A percentile compares a stretch with the other conserved stretches of the same genome.
Conservation (phyloP, 1,284 basidiomycete species). For the Ceratobasidium sp. region DNA sequence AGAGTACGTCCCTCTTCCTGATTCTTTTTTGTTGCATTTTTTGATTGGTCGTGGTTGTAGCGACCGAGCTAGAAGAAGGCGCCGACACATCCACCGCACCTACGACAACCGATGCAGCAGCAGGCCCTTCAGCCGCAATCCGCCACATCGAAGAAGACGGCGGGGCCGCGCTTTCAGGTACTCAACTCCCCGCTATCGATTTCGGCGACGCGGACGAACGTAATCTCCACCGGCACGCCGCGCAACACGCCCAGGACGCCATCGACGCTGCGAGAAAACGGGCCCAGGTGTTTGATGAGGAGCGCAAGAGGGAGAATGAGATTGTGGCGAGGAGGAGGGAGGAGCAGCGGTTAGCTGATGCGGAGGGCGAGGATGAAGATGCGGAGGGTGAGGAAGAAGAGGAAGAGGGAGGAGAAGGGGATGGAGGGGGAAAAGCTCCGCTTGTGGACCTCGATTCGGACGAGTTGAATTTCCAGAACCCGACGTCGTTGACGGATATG, state of each 20-base stretch:
- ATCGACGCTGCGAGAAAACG: slow-evolving; percentile 85
- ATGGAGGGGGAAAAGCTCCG: slow-evolving; percentile 57
- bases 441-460: slow-evolving; percentile 90
- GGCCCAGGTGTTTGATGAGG: slow-evolving; percentile 87
- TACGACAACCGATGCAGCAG: slow-evolving; percentile 36
- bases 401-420: background rate
- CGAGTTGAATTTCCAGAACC: slow-evolving; percentile 99
- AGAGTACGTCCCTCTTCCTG: slow-evolving; percentile 23
- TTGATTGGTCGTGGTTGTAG: too few relatives aligned
- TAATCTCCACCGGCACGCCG: slow-evolving; percentile 91
- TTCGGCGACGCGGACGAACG: slow-evolving; percentile 82
- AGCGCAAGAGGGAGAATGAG: slow-evolving; percentile 80
- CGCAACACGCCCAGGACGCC: slow-evolving; percentile 91
- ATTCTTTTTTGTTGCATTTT: too few relatives aligned
- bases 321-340: slow-evolving; percentile 62
- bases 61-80: slow-evolving; percentile 57
- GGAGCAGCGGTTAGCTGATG: slow-evolving; percentile 73
- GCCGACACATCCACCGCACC: slow-evolving; percentile 54
- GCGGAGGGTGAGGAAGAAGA: slow-evolving; percentile 57
- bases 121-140: slow-evolving; percentile 21
- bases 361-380: slow-evolving; percentile 68
- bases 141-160: slow-evolving; percentile 40
- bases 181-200: slow-evolving; percentile 32
- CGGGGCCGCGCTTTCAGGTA: background rate
- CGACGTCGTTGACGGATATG: slow-evolving; percentile 91